Evolutionary conservation across 345 rosid genomes (phyloP).

Genomic region (Eutrema yunnanense): DNA sequence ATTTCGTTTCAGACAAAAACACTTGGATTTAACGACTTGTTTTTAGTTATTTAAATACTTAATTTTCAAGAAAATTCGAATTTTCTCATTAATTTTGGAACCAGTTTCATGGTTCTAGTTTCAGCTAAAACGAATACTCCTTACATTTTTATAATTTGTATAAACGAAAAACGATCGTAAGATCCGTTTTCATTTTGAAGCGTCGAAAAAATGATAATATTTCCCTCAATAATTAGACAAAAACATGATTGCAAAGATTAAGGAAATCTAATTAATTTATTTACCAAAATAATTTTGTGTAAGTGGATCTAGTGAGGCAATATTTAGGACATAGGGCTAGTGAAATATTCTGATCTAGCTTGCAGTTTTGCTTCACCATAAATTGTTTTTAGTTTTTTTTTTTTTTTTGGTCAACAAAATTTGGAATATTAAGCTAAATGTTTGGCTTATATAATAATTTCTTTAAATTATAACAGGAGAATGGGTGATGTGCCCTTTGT

Average conservation of each 20-base stretch:
- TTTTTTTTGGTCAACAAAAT: not conserved
- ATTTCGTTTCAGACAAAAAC: not conserved
- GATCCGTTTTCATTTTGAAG: not conserved
- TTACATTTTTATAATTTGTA: not conserved
- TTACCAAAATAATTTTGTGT: not conserved
- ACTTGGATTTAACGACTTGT: not conserved
- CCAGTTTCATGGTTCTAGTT: not conserved
- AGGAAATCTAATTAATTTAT: not conserved
- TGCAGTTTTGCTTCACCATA: not conserved
- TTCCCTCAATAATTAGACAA: not conserved
- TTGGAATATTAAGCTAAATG: not conserved
- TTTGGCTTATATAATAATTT: not conserved
- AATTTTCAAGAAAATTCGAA: not conserved
- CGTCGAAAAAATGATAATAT: not conserved
- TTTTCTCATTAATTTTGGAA: not conserved
- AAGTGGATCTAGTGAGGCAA: not conserved
- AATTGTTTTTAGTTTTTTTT: not conserved
- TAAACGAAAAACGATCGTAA: too few relatives aligned
- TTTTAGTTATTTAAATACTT: not conserved
- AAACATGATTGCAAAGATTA: not conserved
- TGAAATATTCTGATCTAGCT: not conserved
- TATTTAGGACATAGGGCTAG: not conserved
- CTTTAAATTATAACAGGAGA: conserved; percentile 1
- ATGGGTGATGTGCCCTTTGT: conserved; percentile 6
- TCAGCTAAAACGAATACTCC: not conserved